These are phyloP conservation scores for Fusarium odoratissimum DNA, from an alignment of 2,329 filamentous ascomycete genomes.

Conservation along the genomic window DNA sequence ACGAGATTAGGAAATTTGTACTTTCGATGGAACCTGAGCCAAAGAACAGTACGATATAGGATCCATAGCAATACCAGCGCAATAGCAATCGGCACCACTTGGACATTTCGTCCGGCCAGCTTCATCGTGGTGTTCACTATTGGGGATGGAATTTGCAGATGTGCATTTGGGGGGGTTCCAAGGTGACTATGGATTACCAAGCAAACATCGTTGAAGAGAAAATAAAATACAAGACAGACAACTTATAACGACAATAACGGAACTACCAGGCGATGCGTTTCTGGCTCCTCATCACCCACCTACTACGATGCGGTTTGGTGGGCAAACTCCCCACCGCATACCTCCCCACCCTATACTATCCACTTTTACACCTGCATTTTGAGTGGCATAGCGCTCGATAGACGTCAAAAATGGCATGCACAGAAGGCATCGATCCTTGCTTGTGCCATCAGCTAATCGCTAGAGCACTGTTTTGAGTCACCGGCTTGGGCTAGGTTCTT, in stretches of 20 bases:
- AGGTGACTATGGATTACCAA: neutral
- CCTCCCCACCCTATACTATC: neutral
- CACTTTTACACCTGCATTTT: neutral
- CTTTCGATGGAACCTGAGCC: neutral
- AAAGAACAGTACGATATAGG: neutral
- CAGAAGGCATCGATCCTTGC: rapidly evolving
- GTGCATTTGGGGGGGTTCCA: neutral
- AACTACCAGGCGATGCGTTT: neutral
- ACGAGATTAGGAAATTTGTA: neutral
- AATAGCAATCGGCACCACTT: neutral
- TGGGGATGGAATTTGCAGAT: neutral
- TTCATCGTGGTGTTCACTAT: neutral
- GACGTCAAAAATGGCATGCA: neutral
- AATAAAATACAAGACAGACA: neutral
- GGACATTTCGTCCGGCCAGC: neutral
- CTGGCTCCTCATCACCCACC: neutral
- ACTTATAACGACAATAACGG: neutral
- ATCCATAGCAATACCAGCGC: neutral
- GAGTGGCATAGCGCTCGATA: neutral
- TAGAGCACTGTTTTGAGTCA: neutral
- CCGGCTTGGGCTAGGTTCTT: neutral
- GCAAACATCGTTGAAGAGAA: neutral
- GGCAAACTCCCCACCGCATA: neutral
- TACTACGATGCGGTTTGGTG: neutral
- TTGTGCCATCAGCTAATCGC: neutral